phyloP scores from a whole-genome alignment of 805 yeast species.

The Hanseniaspora mollemarum region DNA sequence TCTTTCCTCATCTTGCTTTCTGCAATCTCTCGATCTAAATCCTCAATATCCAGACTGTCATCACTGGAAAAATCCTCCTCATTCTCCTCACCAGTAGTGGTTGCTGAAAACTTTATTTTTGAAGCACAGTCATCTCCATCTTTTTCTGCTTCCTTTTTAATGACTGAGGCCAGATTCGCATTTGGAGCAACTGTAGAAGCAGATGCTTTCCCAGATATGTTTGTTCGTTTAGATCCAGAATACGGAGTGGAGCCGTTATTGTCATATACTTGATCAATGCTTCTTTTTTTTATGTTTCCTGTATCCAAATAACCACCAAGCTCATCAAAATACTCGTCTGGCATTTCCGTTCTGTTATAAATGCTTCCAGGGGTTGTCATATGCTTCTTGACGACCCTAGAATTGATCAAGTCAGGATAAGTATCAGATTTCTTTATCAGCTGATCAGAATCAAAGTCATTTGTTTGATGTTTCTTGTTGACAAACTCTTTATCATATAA shows the following conservation, averaged over 20 bases:
- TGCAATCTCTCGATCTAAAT: slow-evolving; percentile 13
- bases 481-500: slow-evolving; percentile 65
- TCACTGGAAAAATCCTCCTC: slow-evolving; percentile 8
- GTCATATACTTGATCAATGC: neutral
- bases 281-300: slow-evolving; percentile 11
- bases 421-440: slow-evolving; percentile 12
- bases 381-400: slow-evolving; percentile 34
- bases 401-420: slow-evolving; percentile 28
- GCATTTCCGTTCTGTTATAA: slow-evolving; percentile 26
- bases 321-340: neutral
- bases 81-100: neutral
- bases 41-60: slow-evolving; percentile 15
- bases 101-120: neutral
- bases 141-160: neutral
- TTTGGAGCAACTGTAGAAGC: neutral
- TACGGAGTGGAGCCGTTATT: neutral
- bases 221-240: neutral
- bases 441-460: neutral
- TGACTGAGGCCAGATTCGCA: neutral
- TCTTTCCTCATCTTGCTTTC: slow-evolving; percentile 11
- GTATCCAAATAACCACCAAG: neutral
- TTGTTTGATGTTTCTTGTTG: slow-evolving; percentile 17
- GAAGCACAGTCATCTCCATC: neutral
- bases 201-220: neutral
- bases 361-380: slow-evolving; percentile 26